Percentiles rank a stretch among this genome's conserved stretches.
Conservation (phyloP, 2,329 filamentous ascomycete species). For the Nigrospora oryzae region DNA sequence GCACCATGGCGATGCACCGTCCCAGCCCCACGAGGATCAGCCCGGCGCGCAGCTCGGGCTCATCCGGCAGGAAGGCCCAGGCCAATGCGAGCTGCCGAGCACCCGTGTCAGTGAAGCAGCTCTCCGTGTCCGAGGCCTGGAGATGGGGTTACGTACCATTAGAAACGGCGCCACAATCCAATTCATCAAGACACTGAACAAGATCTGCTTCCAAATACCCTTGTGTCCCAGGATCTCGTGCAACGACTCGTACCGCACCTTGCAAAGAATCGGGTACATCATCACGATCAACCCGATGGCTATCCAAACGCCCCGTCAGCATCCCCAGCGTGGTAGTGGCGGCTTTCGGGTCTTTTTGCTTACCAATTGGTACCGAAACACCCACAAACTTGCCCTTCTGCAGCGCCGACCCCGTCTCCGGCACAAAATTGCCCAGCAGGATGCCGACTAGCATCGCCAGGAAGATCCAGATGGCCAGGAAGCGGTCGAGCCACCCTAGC, state of each 20-base stretch:
- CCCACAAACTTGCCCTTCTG: conserved; percentile 66
- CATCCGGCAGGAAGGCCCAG: conserved; percentile 59
- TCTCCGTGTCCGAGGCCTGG: not conserved
- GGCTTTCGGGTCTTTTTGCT: not conserved
- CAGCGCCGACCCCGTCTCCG: conserved; percentile 49
- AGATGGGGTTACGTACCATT: conserved; percentile 48
- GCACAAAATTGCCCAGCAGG: conserved; percentile 67
- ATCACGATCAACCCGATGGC: conserved; percentile 77
- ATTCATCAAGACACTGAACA: conserved; percentile 68
- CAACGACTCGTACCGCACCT: conserved; percentile 70
- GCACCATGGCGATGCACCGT: conserved; percentile 81
- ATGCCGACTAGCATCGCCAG: conserved; percentile 72
- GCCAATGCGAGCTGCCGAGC: conserved; percentile 49
- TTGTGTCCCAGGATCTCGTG: conserved; percentile 55
- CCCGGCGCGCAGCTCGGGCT: conserved; percentile 50
- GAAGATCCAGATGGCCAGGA: conserved; percentile 65
- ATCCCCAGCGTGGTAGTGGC: too few relatives aligned
- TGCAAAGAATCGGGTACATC: conserved; percentile 93
- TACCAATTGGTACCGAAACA: conserved; percentile 18
- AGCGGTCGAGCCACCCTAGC: conserved; percentile 53
- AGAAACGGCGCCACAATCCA: conserved; percentile 77
- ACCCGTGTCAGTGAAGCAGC: not conserved
- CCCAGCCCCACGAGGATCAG: conserved; percentile 78
- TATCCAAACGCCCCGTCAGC: conserved; percentile 19
- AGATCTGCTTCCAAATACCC: conserved; percentile 70